Evolutionary conservation across 805 yeast species (phyloP), one percentile per base, ranked within the genome.

Genomic region (Teunomyces tritomae): DNA sequence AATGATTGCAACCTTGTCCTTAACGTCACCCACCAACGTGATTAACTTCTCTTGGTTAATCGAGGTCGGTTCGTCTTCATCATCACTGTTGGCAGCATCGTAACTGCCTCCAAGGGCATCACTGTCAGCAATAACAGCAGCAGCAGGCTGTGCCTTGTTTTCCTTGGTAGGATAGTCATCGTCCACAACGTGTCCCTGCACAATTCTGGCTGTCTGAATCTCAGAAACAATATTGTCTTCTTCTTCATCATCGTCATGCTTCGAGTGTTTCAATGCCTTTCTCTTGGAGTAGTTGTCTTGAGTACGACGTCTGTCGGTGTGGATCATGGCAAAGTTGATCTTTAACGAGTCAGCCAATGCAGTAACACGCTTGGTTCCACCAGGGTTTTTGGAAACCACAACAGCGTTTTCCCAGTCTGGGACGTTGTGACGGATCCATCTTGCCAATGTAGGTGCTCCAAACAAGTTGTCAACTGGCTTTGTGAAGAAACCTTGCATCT

Each of bases 401-500:
- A 95, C 99, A 1, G 96, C 92, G 51, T 85, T 84, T 57, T 82
- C 76, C 76, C 88, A 89, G 62, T 92, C 89, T 32, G 84, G 83
- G 43, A 94, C 85, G 60, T 94, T 87, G 65, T 87, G 94, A 58
- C 87, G 83, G 59, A 94, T 92, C 99, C 99, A 94, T 58, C 88
- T 81, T 27, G 97, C 97, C 57, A 94, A 78, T 35, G 96, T 88
- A 43, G 99, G 99, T 2, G 96, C 97, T 26, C 97, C 97, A 61
- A 89, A 90, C 50, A 94, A 73, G 67, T 94, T 94, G 68, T 94
- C 99, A 26, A 94, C 99, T 0, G 99, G 99, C 59, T 90, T 91
- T 29, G 95, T 80, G 74, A 94, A 94, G 64, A 94, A 94, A 10
- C 99, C 99, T 74, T 94, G 99, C 99, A 94, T 94, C 71, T 94